A percentile compares a stretch with the other conserved stretches of the same genome.
Conservation (phyloP, 805 yeast species). For the Metschnikowia gelsemii region DNA sequence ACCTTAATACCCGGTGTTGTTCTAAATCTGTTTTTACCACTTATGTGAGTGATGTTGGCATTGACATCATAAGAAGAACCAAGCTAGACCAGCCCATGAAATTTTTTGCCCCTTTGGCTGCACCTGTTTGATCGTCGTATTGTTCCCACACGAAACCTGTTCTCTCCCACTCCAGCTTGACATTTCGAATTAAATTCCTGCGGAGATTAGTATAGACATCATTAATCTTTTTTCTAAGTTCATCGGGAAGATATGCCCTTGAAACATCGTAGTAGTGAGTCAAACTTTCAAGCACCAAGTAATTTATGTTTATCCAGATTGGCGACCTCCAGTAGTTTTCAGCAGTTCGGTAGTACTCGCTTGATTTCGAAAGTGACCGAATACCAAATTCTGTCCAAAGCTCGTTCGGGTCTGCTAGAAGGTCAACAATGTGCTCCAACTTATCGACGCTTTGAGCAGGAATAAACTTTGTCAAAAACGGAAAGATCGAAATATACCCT, state of each 20-base stretch:
- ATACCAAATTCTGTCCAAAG: conserved; percentile 80
- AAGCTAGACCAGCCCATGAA: conserved; percentile 94
- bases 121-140: conserved; percentile 75
- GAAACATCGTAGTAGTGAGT: conserved; percentile 47
- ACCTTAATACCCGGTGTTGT: no score
- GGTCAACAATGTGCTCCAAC: conserved; percentile 51
- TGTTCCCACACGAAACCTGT: conserved; percentile 92
- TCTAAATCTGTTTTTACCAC: no score
- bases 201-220: conserved; percentile 55
- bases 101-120: conserved; percentile 78
- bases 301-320: conserved; percentile 90
- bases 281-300: conserved; percentile 71
- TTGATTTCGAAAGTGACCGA: conserved; percentile 71
- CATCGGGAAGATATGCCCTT: conserved; percentile 29
- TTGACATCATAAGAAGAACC: conserved; percentile 74
- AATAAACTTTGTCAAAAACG: conserved; percentile 72
- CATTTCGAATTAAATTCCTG: conserved; percentile 63
- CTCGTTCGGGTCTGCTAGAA: conserved; percentile 66
- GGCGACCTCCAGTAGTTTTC: conserved; percentile 98
- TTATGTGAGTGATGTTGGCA: conserved; percentile 49
- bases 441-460: conserved; percentile 43
- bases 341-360: conserved; percentile 63
- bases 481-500: conserved; percentile 86
- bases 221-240: conserved; percentile 40
- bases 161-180: conserved; percentile 62